phyloP scores from a whole-genome alignment of 2,329 filamentous ascomycete genomes.

The Colletotrichum limetticola region DNA sequence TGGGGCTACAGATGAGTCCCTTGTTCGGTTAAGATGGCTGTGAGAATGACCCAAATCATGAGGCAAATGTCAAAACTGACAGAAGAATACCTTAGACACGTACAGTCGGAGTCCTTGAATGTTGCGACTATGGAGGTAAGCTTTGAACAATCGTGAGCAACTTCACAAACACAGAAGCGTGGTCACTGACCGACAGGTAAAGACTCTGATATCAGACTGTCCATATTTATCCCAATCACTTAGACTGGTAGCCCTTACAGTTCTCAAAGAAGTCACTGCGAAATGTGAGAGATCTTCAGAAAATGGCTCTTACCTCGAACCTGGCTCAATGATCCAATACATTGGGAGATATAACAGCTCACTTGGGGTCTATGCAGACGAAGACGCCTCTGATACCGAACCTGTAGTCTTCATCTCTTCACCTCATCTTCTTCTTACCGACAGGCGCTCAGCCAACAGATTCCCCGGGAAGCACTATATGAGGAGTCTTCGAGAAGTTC shows the following conservation, averaged over 20 bases:
- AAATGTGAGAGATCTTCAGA: conserved; percentile 3
- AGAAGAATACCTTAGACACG: not conserved
- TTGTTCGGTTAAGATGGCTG: conserved; percentile 4
- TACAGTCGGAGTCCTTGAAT: not conserved
- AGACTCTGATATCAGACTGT: conserved; percentile 2
- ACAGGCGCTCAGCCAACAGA: not conserved
- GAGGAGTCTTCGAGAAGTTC: conserved; percentile 4
- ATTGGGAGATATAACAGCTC: conserved; percentile 5
- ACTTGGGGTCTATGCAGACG: not conserved
- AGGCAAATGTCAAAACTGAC: not conserved
- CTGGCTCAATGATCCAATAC: conserved; percentile 11
- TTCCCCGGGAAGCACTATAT: not conserved
- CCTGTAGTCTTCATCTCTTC: conserved; percentile 6
- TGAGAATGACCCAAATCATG: not conserved
- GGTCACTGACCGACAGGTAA: not conserved
- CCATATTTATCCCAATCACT: not conserved
- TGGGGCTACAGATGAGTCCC: not conserved
- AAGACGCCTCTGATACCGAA: conserved; percentile 5
- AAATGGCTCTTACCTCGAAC: not conserved
- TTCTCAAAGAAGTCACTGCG: not conserved
- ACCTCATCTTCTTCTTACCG: not conserved
- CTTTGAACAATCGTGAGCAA: not conserved
- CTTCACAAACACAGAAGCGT: not conserved
- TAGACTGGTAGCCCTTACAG: not conserved
- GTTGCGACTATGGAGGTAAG: not conserved